Conservation (phyloP, 108 stramenopile genomes). For the Skeletonema tropicum region DNA sequence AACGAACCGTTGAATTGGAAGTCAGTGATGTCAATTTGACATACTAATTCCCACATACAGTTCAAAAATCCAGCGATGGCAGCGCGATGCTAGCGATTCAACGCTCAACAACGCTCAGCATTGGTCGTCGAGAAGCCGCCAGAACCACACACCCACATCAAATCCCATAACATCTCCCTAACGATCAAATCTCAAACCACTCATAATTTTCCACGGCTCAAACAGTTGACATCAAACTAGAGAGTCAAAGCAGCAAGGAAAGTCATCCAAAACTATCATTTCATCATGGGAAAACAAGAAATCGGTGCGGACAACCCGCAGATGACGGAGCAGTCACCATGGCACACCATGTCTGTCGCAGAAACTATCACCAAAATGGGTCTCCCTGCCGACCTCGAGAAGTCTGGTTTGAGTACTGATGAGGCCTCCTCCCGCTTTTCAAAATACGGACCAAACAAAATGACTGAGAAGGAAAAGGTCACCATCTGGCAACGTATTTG, state of each 20-base stretch:
- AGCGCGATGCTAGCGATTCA: neutral
- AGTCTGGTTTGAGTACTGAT: conserved; percentile 57
- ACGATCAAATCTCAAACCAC: neutral
- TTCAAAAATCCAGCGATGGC: neutral
- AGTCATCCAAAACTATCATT: neutral
- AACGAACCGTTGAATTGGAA: neutral
- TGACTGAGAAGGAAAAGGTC: conserved; percentile 67
- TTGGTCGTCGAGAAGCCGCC: neutral
- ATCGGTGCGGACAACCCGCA: conserved; percentile 30
- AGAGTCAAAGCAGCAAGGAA: neutral
- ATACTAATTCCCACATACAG: neutral
- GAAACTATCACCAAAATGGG: conserved; percentile 49
- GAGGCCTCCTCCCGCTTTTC: conserved; percentile 63
- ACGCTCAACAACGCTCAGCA: neutral
- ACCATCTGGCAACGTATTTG: conserved; percentile 76
- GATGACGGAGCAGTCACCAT: conserved; percentile 40
- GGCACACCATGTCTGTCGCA: conserved; percentile 69
- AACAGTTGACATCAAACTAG: neutral
- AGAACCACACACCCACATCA: no score
- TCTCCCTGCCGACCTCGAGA: conserved; percentile 43
- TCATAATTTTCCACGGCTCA: neutral
- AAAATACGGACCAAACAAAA: conserved; percentile 67
- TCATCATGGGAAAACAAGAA: conserved; percentile 15
- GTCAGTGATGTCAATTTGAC: no score
- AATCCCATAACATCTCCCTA: neutral